Percentiles rank a stretch among this genome's conserved stretches.
These are phyloP conservation scores for Tuber aestivum DNA, from an alignment of 495 filamentous ascomycete genomes.

Conservation along the genomic window DNA sequence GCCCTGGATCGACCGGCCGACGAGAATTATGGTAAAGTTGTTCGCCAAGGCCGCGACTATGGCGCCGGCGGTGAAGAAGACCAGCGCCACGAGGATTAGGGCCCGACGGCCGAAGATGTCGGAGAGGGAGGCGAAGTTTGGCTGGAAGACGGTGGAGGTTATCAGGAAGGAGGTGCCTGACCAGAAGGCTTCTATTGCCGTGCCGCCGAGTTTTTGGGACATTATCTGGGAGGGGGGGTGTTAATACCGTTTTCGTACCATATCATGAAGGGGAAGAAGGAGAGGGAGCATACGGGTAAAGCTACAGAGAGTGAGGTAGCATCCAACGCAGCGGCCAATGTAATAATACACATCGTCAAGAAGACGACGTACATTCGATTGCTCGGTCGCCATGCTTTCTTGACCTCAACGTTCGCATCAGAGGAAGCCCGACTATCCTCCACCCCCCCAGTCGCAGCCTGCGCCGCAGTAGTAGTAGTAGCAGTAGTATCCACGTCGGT, in stretches of 20 bases:
- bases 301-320: constrained; percentile 70
- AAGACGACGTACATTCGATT: constrained; percentile 48
- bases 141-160: constrained; percentile 51
- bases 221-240: constrained; percentile 48
- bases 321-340: constrained; percentile 65
- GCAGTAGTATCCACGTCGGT: neutral
- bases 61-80: constrained; percentile 56
- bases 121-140: constrained; percentile 50
- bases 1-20: constrained; percentile 63
- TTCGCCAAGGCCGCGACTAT: constrained; percentile 56
- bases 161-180: constrained; percentile 54
- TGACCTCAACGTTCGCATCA: neutral
- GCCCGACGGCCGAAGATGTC: constrained; percentile 52
- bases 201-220: constrained; percentile 48
- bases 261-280: neutral
- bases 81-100: constrained; percentile 50
- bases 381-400: constrained; percentile 33
- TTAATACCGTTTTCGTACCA: neutral
- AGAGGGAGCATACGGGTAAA: constrained; percentile 51
- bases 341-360: constrained; percentile 55
- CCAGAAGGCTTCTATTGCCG: constrained; percentile 59
- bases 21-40: constrained; percentile 56
- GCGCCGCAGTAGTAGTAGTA: too few species aligned
- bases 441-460: neutral
- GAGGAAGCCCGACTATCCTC: neutral